Base-by-base conservation (phyloP, 768 basidiomycete species). In the Mycena latifolia region DNA sequence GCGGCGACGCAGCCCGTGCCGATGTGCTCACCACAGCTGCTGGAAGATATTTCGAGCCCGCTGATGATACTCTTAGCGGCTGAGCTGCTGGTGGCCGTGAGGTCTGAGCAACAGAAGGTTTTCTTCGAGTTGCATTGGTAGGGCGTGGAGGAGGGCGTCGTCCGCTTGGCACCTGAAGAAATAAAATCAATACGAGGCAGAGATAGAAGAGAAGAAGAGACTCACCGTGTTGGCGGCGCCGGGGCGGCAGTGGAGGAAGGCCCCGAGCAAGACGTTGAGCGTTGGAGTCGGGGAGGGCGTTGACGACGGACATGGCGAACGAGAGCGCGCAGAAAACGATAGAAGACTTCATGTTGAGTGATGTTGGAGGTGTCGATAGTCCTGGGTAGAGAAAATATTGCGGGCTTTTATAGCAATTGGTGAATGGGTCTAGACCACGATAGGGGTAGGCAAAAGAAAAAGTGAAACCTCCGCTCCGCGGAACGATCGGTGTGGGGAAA, bases 211-310 rank as follows among this genome's bases (percentile, higher is more conserved):
- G 22, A 22, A 45, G 22, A 45, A 22, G 43, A 22, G 37, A 39
- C 43, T 18, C 51, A 53, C 60, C 28, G 27, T 24, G 12, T 41
- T 31, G 37, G 3, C 27, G 39, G n/a, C 60, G 50, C 20, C 51
- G 37, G 24, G 78, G 81, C 12, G 77, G 79, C 28, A 77, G 73
- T 2, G 81, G 80, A 33, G 81, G 79, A n/a, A 85, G 76, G 12
- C 83, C 83, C 52, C 81, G 79, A 35, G 84, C 82, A 62, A 85
- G 70, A 46, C 84, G 78, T 63, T 84, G 77, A 22, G 74, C 81
- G 66, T 84, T 85, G 14, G 82, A 82, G 66, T 77, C 79, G 29
- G 67, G 45, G 28, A 77, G 67, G n/a, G 66, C 67, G 46, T 66
- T 67, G 20, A 56, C 53, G 33, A 59, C 74, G 54, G 69, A 67